Percentiles rank a stretch among this genome's conserved stretches.
Conservation (phyloP, 305 asterid species). For the Stenogyne calaminthoides region DNA sequence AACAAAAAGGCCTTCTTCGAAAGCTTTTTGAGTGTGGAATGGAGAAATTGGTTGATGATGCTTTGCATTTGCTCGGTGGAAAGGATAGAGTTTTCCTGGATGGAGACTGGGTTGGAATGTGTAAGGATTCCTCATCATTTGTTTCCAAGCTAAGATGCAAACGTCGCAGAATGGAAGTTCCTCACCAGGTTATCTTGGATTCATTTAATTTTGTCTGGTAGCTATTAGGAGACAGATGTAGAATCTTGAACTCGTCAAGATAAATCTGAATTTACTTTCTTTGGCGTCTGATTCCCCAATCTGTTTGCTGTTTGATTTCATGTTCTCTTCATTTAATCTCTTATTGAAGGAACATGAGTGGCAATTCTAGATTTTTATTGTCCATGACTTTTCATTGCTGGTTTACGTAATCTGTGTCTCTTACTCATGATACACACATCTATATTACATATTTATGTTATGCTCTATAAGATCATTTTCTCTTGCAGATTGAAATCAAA, state of each 20-base stretch:
- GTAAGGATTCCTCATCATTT: slow-evolving; percentile 73
- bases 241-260: slow-evolving; percentile 12
- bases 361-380: neutral
- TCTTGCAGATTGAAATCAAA: slow-evolving; percentile 77
- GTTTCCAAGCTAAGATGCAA: slow-evolving; percentile 65
- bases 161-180: slow-evolving; percentile 71
- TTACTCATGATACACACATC: neutral
- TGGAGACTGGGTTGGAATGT: slow-evolving; percentile 92
- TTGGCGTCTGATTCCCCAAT: slow-evolving; percentile 11
- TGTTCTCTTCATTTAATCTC: slow-evolving; percentile 18
- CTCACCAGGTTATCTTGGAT: slow-evolving; percentile 61
- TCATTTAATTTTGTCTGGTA: slow-evolving; percentile 29
- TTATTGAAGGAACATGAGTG: neutral
- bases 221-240: slow-evolving; percentile 5
- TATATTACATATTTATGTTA: neutral
- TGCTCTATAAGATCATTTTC: slow-evolving; percentile 11
- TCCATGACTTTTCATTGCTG: slow-evolving; percentile 15
- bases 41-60: slow-evolving; percentile 63
- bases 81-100: slow-evolving; percentile 75
- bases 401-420: neutral
- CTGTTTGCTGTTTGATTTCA: neutral
- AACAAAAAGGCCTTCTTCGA: slow-evolving; percentile 45
- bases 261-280: neutral
- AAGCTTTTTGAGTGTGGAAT: slow-evolving; percentile 66
- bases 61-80: slow-evolving; percentile 45